Percentiles rank a stretch among this genome's conserved stretches.
phyloP scores from a whole-genome alignment of 305 asterid genomes.

The Nicotiana rustica region DNA sequence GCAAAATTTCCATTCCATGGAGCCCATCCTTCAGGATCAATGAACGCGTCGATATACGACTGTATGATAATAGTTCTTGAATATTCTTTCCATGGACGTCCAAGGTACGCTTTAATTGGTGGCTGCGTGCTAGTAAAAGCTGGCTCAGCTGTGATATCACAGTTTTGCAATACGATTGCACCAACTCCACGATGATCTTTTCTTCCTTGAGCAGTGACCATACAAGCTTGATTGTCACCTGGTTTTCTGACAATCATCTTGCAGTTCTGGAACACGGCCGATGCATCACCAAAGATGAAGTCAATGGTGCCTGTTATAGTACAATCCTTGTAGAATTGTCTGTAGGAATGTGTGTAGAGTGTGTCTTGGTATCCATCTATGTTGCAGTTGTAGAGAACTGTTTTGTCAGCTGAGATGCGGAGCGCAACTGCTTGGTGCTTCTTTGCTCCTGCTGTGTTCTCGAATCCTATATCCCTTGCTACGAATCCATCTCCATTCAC shows the following conservation, averaged over 20 bases:
- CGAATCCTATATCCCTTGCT: constrained; percentile 68
- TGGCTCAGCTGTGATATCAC: constrained; percentile 57
- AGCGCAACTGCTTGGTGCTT: constrained; percentile 84
- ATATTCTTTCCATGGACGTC: constrained; percentile 69
- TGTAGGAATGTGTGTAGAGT: constrained; percentile 62
- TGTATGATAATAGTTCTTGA: constrained; percentile 57
- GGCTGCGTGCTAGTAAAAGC: constrained; percentile 41
- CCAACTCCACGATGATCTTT: constrained; percentile 61
- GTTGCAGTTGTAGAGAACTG: constrained; percentile 64
- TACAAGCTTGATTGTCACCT: constrained; percentile 56
- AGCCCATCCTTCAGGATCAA: constrained; percentile 56
- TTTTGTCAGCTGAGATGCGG: constrained; percentile 62
- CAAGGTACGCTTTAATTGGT: constrained; percentile 43
- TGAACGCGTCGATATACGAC: constrained; percentile 45
- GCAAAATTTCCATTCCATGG: constrained; percentile 64
- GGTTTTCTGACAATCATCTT: constrained; percentile 64
- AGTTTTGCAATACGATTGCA: constrained; percentile 58
- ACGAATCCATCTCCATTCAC: constrained; percentile 59
- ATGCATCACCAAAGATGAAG: constrained; percentile 72
- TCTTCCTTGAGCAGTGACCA: constrained; percentile 88
- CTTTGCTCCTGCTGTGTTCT: constrained; percentile 73
- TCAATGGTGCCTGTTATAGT: constrained; percentile 77
- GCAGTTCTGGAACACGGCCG: constrained; percentile 69
- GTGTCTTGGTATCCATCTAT: constrained; percentile 75
- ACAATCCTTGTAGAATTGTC: constrained; percentile 73